Conservation (phyloP, 2,329 filamentous ascomycete genomes). For the Verticillium zaregamsianum region DNA sequence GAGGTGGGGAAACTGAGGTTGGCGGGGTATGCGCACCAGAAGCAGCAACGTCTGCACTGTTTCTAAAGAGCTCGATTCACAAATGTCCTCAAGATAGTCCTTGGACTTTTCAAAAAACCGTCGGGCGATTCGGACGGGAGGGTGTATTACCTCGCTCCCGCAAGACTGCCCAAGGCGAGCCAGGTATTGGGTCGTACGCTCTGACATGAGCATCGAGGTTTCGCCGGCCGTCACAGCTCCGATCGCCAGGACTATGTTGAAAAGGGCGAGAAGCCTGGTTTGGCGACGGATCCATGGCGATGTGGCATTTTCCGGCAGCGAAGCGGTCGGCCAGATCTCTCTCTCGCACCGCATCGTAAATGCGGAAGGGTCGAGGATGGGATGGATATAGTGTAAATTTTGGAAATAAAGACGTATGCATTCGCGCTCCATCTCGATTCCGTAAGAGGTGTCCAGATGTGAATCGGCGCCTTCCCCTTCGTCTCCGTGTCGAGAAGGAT, state of each 20-base stretch:
- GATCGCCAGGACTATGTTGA: constrained; percentile 11
- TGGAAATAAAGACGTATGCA: constrained; percentile 17
- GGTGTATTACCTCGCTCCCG: constrained; percentile 9
- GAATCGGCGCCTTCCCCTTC: neutral
- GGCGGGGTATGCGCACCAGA: constrained; percentile 7
- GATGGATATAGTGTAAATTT: constrained; percentile 17
- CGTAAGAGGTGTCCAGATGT: constrained; percentile 2
- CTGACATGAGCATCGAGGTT: constrained; percentile 11
- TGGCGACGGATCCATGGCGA: constrained; percentile 2
- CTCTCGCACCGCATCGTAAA: constrained; percentile 13
- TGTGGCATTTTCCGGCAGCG: neutral
- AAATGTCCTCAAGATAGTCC: constrained; percentile 11
- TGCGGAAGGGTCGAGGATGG: constrained; percentile 11
- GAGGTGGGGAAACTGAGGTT: neutral
- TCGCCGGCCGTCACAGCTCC: constrained; percentile 13
- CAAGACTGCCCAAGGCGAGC: constrained; percentile 5
- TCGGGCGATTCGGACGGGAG: constrained; percentile 10
- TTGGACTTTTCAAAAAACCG: constrained; percentile 13
- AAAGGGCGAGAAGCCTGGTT: constrained; percentile 10
- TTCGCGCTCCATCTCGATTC: constrained; percentile 11
- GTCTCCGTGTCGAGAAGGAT: neutral
- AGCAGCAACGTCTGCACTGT: constrained; percentile 13
- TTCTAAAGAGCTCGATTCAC: constrained; percentile 13
- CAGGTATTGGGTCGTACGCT: constrained; percentile 10
- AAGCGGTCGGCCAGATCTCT: constrained; percentile 10